Conservation (phyloP, 1,284 basidiomycete genomes). For the Malassezia arunalokei region DNA sequence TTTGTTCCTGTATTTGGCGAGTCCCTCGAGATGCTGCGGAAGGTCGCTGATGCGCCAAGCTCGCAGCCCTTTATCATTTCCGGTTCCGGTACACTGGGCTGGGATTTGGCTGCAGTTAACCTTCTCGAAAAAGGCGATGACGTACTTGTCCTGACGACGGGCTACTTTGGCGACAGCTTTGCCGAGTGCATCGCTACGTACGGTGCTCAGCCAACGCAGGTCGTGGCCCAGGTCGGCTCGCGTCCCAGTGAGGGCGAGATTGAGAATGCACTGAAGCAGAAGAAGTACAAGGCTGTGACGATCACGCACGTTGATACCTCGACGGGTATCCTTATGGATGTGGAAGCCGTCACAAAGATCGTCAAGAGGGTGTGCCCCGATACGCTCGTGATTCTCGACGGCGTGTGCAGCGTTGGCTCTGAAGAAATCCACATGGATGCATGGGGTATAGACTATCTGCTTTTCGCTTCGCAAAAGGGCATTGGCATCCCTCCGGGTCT, state of each 20-base stretch:
- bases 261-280: slow-evolving; percentile 61
- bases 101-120: slow-evolving; percentile 57
- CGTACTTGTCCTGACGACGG: slow-evolving; percentile 61
- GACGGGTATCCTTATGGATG: slow-evolving; percentile 69
- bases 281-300: slow-evolving; percentile 79
- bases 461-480: slow-evolving; percentile 88
- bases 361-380: slow-evolving; percentile 71
- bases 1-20: slow-evolving; percentile 84
- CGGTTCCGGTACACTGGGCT: slow-evolving; percentile 87
- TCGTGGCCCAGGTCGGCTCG: slow-evolving; percentile 70
- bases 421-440: slow-evolving; percentile 87
- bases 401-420: slow-evolving; percentile 86
- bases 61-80: slow-evolving; percentile 61
- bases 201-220: slow-evolving; percentile 74
- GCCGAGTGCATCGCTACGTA: slow-evolving; percentile 56
- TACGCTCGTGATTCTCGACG: slow-evolving; percentile 75
- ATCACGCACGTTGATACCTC: slow-evolving; percentile 68
- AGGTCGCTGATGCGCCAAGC: slow-evolving; percentile 52
- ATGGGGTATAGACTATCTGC: slow-evolving; percentile 81
- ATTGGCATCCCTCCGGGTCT: slow-evolving; percentile 88
- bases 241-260: slow-evolving; percentile 58
- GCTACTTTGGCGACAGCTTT: slow-evolving; percentile 43
- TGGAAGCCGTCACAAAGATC: slow-evolving; percentile 63
- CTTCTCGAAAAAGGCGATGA: slow-evolving; percentile 66
- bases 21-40: slow-evolving; percentile 73